Conservation (phyloP, 129 eudicot genomes). For the Mikania micrantha region DNA sequence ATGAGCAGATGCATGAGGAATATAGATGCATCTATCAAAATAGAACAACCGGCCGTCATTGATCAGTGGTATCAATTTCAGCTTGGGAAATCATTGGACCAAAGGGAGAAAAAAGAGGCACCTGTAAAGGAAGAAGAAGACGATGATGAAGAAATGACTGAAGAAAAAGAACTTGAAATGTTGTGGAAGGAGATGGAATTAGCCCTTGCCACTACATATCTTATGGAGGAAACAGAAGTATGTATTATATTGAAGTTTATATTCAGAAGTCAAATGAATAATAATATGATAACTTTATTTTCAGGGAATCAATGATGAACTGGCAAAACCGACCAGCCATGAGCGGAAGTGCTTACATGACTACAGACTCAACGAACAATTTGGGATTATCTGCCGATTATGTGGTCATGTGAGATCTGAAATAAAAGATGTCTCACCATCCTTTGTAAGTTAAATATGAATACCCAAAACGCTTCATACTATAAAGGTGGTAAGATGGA, state of each 20-base stretch:
- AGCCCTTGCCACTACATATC: slow-evolving; percentile 69
- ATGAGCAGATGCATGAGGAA: slow-evolving; percentile 81
- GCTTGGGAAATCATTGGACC: slow-evolving; percentile 31
- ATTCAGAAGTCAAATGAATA: neutral
- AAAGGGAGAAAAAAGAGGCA: slow-evolving; percentile 36
- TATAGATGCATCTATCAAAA: slow-evolving; percentile 58
- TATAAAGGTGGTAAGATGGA: slow-evolving; percentile 2
- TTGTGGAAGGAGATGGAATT: slow-evolving; percentile 94
- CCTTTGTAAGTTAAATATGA: slow-evolving; percentile 59
- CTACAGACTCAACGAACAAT: slow-evolving; percentile 74
- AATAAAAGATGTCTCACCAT: slow-evolving; percentile 73
- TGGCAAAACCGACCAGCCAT: slow-evolving; percentile 22
- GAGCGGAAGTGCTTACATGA: slow-evolving; percentile 61
- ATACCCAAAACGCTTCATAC: neutral
- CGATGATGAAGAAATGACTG: slow-evolving; percentile 65
- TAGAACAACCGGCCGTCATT: slow-evolving; percentile 59
- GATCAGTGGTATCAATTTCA: slow-evolving; percentile 84
- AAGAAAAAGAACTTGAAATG: slow-evolving; percentile 43
- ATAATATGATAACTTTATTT: slow-evolving; percentile 6
- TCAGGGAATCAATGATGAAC: slow-evolving; percentile 43
- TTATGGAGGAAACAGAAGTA: slow-evolving; percentile 73
- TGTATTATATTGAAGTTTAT: neutral
- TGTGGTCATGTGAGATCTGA: slow-evolving; percentile 87
- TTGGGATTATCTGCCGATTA: slow-evolving; percentile 64
- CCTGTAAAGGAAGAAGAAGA: slow-evolving; percentile 43